Base-by-base conservation (phyloP, 2,329 filamentous ascomycete species). In the Fusarium virguliforme region DNA sequence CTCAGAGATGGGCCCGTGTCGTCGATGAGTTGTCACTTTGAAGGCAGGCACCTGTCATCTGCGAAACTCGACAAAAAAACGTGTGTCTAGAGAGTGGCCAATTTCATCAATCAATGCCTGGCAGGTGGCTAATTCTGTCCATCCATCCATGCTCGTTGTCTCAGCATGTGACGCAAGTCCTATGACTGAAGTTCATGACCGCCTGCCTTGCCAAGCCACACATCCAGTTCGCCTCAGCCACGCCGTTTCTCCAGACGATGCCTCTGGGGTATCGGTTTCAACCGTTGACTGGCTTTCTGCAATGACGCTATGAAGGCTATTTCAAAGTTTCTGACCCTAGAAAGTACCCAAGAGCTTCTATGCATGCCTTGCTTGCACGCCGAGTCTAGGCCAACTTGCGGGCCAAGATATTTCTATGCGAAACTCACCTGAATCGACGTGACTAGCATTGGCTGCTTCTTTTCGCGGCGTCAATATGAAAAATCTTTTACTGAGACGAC, bases 131-230 rank as follows among this genome's bases (percentile, higher is more conserved):
- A 60, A 37, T 48, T 32, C n/a, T 4, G 18, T 10, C 64, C 65
- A 66, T 72, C 61, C 54, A 32, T 54, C 28, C 32, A 15, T 18
- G 24, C 32, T 28, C 30, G 43, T 18, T 54, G 51, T 51, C 32
- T 62, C 51, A 57, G 13, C 68, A 70, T 72, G 68, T 71, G 68
- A 71, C 57, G 65, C 61, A 71, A 63, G 43, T 60, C 68, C 61
- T 68, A 61, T 71, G 68, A 71, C 65, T 30, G 43, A 41, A 60
- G 54, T 70, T 67, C 65, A 67, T 71, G 68, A 67, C 62, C 48
- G 18, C 7, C 65, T 51, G 43, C 43, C 43, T 9, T 50, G 30
- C 43, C 43, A 50, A 60, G 68, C 58, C 58, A 65, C 51, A 35
- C 26, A 54, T 55, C 32, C 34, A 40, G 32, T 13, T 37, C 41